These are phyloP conservation scores for Bjerkandera adusta DNA, from an alignment of 1,284 basidiomycete genomes.

Conservation along the genomic window DNA sequence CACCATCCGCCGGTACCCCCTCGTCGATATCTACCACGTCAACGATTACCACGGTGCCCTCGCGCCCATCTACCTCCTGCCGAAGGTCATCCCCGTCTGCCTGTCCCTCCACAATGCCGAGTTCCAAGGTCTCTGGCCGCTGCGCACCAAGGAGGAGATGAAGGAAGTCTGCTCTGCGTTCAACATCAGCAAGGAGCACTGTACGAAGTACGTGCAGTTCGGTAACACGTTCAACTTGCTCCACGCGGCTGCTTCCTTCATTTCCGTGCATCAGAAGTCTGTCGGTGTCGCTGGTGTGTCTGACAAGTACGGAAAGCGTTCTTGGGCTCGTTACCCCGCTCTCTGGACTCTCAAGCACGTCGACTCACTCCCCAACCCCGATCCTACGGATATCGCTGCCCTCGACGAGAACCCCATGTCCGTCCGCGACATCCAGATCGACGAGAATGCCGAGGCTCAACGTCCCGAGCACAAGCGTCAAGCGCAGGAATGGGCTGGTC, in stretches of 20 bases:
- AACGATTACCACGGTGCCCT: conserved; percentile 93
- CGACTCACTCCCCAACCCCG: conserved; percentile 90
- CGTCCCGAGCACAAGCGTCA: conserved; percentile 88
- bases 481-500: conserved; percentile 91
- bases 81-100: conserved; percentile 86
- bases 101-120: conserved; percentile 95
- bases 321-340: conserved; percentile 92
- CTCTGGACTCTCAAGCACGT: conserved; percentile 94
- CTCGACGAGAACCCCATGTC: conserved; percentile 77
- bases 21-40: conserved; percentile 87
- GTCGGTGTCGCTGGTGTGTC: conserved; percentile 93
- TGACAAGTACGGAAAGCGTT: conserved; percentile 94
- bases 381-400: conserved; percentile 90
- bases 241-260: conserved; percentile 89
- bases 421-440: conserved; percentile 74
- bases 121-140: conserved; percentile 94
- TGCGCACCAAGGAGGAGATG: conserved; percentile 95
- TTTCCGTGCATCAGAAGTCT: conserved; percentile 89
- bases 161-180: conserved; percentile 96
- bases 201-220: conserved; percentile 94
- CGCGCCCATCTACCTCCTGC: conserved; percentile 85
- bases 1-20: conserved; percentile 79
- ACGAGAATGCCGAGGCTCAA: conserved; percentile 80
- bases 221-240: conserved; percentile 95
- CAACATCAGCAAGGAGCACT: conserved; percentile 93